A percentile compares a stretch with the other conserved stretches of the same genome.
Conservation (phyloP, 495 filamentous ascomycete genomes). For the Cercophora newfieldiana region DNA sequence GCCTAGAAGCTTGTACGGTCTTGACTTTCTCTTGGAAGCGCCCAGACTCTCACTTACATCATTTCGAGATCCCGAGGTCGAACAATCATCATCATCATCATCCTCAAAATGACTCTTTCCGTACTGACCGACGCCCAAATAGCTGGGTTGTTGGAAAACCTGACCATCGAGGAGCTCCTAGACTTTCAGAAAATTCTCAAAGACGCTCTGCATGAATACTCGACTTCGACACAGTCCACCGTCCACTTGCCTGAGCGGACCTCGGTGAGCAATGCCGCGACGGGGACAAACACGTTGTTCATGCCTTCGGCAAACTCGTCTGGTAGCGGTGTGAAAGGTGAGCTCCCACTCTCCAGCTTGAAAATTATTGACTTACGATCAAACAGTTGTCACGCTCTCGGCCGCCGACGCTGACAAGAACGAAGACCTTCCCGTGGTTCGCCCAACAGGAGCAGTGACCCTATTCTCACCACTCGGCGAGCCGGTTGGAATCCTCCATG, state of each 20-base stretch:
- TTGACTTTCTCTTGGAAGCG: neutral
- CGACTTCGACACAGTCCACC: slow-evolving; percentile 58
- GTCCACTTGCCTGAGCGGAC: slow-evolving; percentile 77
- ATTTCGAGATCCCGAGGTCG: neutral
- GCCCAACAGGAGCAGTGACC: slow-evolving; percentile 75
- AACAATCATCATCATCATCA: neutral
- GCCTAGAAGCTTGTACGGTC: neutral
- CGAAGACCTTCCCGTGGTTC: slow-evolving; percentile 44
- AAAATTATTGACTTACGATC: neutral
- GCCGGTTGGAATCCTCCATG: slow-evolving; percentile 79
- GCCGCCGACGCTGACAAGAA: slow-evolving; percentile 19
- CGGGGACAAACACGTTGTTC: slow-evolving; percentile 82
- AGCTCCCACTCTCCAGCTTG: slow-evolving; percentile 3
- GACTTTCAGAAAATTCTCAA: slow-evolving; percentile 65
- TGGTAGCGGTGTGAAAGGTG: slow-evolving; percentile 54
- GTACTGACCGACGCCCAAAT: slow-evolving; percentile 75
- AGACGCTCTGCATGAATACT: slow-evolving; percentile 78
- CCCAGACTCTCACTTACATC: neutral
- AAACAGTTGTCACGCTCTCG: slow-evolving; percentile 42
- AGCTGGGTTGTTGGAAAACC: slow-evolving; percentile 63
- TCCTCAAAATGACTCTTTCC: slow-evolving; percentile 65
- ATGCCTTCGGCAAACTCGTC: slow-evolving; percentile 72
- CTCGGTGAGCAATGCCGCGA: slow-evolving; percentile 59
- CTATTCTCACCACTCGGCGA: slow-evolving; percentile 64
- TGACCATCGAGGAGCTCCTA: slow-evolving; percentile 69